Base-by-base conservation (phyloP, 2,329 filamentous ascomycete genomes). In the Paracorniculantispora psalliotae region DNA sequence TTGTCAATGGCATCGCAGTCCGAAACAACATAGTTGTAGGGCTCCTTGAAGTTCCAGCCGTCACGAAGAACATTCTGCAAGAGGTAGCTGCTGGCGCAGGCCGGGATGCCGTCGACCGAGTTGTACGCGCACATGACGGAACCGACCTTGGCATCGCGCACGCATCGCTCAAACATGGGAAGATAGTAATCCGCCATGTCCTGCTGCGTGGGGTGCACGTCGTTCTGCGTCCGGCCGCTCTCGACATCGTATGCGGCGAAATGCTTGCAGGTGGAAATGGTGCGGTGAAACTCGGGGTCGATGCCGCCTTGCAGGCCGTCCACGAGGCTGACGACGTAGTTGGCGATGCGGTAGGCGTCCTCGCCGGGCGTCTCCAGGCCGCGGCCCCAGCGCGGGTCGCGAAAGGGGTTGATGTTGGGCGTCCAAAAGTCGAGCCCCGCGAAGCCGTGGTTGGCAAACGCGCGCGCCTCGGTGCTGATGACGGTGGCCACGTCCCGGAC, bases 101-200 rank as follows among this genome's bases (percentile, higher is more conserved):
- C 79, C 0, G 87, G 86, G 0, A 84, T 77, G 0, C 87, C 87
- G 59, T 90, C 88, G 43, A 90, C 76, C 0, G 84, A 74, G 62
- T 89, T 86, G 68, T 86, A 86, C 0, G 79, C 79, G 64, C 82
- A 85, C 83, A 86, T 86, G 63, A 86, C 75, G 35, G 84, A 85
- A 17, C 77, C 76, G 3, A 81, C 81, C 48, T 79, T 77, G 3
- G 80, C 78, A 65, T 86, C 82, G 12, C 81, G 76, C 47, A 80
- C 83, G 68, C 86, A 88, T 67, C 79, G 79, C 65, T 86, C 76
- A 72, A 90, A 90, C 0, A 85, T 80, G 1, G 83, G 85, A 43
- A 87, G 76, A 66, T 87, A 89, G 71, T 89, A 90, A 64, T 89
- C 86, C 0, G 81, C 77, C 4, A 90, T 72, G 61, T 90, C 87